phyloP scores from a whole-genome alignment of 352 stramenopile genomes.

The Globisporangium polare region DNA sequence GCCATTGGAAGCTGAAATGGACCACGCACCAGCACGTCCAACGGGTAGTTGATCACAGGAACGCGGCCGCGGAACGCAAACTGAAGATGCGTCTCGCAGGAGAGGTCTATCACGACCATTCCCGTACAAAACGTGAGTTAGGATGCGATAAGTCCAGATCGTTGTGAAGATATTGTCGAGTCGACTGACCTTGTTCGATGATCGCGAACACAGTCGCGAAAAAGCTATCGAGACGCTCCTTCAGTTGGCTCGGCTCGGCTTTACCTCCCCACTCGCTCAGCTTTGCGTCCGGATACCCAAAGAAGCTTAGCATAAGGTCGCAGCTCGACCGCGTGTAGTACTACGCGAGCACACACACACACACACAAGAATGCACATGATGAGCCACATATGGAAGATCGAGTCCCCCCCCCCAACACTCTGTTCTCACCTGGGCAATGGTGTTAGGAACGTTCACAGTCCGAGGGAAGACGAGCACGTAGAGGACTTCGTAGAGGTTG shows the following conservation, averaged over 20 bases:
- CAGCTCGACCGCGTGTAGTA: conserved; percentile 56
- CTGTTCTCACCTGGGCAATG: conserved; percentile 26
- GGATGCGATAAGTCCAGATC: not conserved
- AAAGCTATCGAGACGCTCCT: conserved; percentile 23
- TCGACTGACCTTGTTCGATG: conserved; percentile 21
- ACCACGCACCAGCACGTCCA: conserved; percentile 36
- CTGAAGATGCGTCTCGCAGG: conserved; percentile 37
- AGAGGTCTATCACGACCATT: conserved; percentile 25
- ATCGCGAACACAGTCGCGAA: conserved; percentile 21
- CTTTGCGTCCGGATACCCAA: conserved; percentile 45
- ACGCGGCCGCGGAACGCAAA: conserved; percentile 43
- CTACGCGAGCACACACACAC: conserved; percentile 25
- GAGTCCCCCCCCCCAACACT: too few species aligned
- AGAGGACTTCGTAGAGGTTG: conserved; percentile 52
- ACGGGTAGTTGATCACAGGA: conserved; percentile 36
- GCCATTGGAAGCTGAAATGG: too few species aligned
- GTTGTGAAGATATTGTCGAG: too few species aligned
- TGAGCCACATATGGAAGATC: too few species aligned
- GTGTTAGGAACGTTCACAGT: conserved; percentile 8
- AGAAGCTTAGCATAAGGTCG: conserved; percentile 43
- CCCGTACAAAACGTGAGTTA: too few species aligned
- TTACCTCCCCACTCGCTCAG: conserved; percentile 20
- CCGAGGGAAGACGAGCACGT: conserved; percentile 38
- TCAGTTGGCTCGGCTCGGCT: conserved; percentile 2
- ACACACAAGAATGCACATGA: conserved; percentile 9